Evolutionary conservation across 2,329 filamentous ascomycete species (phyloP).

Genomic region (Elsinoe fawcettii): DNA sequence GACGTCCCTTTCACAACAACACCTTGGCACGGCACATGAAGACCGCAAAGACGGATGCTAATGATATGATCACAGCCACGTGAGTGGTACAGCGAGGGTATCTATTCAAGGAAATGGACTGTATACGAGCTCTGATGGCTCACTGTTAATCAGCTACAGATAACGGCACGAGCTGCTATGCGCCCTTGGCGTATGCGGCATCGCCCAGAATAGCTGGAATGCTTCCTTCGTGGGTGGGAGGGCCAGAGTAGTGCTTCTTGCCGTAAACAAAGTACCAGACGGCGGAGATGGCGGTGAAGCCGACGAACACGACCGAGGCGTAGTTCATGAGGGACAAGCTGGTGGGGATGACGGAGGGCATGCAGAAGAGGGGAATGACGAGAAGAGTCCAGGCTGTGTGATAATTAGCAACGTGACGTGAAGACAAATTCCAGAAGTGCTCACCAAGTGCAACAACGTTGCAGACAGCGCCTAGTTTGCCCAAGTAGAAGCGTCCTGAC

Average conservation of each 20-base stretch:
- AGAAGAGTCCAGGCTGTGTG: conserved; percentile 55
- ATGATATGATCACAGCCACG: neutral
- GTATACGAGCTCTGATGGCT: conserved; percentile 9
- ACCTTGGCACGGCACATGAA: neutral
- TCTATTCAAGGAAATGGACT: conserved; percentile 8
- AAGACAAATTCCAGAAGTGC: conserved; percentile 30
- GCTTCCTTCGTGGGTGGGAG: conserved; percentile 27
- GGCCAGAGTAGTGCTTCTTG: conserved; percentile 59
- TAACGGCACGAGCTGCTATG: neutral
- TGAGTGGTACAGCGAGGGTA: neutral
- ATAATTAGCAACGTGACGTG: conserved; percentile 23
- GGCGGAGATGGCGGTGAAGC: conserved; percentile 52
- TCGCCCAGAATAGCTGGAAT: neutral
- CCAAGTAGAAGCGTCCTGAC: conserved; percentile 53
- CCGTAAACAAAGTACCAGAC: conserved; percentile 65
- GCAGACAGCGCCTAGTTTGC: conserved; percentile 51
- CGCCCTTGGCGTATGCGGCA: neutral
- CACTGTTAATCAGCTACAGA: neutral
- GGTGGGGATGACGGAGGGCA: conserved; percentile 58
- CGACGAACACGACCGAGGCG: conserved; percentile 65
- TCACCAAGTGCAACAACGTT: conserved; percentile 59
- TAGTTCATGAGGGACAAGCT: conserved; percentile 59
- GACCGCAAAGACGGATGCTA: neutral
- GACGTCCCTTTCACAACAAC: neutral
- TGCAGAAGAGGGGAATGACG: conserved; percentile 66